Evolutionary conservation across 352 stramenopile species (phyloP).

Genomic region (Blastocystis hominis): DNA sequence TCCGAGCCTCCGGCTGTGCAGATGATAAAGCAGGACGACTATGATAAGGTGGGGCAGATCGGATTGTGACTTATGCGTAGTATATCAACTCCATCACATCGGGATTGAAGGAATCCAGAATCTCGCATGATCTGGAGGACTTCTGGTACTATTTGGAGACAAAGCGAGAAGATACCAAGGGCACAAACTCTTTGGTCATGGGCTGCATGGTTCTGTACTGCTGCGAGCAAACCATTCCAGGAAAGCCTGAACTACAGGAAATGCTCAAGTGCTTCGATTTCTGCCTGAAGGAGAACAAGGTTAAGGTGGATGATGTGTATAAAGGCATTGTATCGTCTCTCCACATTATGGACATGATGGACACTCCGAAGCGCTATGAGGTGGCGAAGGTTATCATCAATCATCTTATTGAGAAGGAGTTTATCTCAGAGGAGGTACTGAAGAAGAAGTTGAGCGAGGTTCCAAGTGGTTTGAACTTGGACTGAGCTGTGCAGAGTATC

Average conservation of each 20-base stretch:
- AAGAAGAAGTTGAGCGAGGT: background rate
- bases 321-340: background rate
- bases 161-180: slow-evolving; percentile 5
- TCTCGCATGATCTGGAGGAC: background rate
- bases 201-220: background rate
- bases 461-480: background rate
- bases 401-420: background rate
- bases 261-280: background rate
- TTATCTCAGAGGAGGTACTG: background rate
- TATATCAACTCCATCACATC: background rate
- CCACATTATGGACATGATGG: background rate
- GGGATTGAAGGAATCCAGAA: slow-evolving; percentile 17
- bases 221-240: background rate
- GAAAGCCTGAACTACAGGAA: background rate
- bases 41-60: background rate
- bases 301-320: background rate
- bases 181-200: background rate
- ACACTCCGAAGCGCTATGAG: background rate
- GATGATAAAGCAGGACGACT: background rate
- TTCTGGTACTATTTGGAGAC: slow-evolving; percentile 42
- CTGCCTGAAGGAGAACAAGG: background rate
- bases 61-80: background rate
- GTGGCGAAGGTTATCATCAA: background rate
- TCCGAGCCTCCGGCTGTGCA: background rate
- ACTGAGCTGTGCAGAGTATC: background rate